These are phyloP conservation scores for Huntiella omanensis DNA, from an alignment of 2,329 filamentous ascomycete genomes.

Conservation along the genomic window DNA sequence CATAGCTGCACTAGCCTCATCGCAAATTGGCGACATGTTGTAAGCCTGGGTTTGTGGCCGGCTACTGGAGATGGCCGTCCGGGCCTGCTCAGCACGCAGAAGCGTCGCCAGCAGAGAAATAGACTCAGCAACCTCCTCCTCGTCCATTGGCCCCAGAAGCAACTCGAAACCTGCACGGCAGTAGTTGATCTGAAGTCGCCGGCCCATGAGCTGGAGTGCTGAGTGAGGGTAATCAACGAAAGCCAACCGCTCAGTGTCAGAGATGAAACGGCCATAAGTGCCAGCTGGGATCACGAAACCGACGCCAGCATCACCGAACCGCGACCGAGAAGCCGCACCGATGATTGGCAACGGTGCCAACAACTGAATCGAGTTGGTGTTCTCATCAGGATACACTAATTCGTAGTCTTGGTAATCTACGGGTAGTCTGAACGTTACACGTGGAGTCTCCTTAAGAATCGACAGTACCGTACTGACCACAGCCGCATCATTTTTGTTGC, in stretches of 20 bases:
- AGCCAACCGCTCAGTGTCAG: conserved; percentile 57
- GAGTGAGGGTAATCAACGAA: conserved; percentile 66
- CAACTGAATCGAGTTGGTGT: conserved; percentile 59
- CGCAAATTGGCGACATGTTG: conserved; percentile 29
- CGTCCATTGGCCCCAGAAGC: conserved; percentile 33
- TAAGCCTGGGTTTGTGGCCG: conserved; percentile 13
- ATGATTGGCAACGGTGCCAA: conserved; percentile 46
- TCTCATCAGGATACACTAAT: conserved; percentile 68
- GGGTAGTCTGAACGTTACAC: conserved; percentile 62
- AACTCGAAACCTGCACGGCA: conserved; percentile 34
- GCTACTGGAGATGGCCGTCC: conserved; percentile 15
- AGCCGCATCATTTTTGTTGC: background rate
- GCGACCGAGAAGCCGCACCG: conserved; percentile 13
- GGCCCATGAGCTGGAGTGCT: conserved; percentile 59
- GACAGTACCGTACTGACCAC: conserved; percentile 28
- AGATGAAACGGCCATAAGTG: conserved; percentile 55
- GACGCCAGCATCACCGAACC: conserved; percentile 22
- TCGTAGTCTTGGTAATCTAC: conserved; percentile 54
- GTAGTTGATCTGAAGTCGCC: conserved; percentile 50
- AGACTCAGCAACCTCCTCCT: conserved; percentile 50
- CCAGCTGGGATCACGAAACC: conserved; percentile 44
- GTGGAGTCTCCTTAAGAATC: conserved; percentile 50
- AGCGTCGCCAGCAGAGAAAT: conserved; percentile 57
- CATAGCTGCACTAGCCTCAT: conserved; percentile 35
- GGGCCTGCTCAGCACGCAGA: conserved; percentile 33